Percentiles rank a stretch among this genome's conserved stretches.
Evolutionary conservation across 2,329 filamentous ascomycete species (phyloP).

Genomic region (Aspergillus transmontanensis): DNA sequence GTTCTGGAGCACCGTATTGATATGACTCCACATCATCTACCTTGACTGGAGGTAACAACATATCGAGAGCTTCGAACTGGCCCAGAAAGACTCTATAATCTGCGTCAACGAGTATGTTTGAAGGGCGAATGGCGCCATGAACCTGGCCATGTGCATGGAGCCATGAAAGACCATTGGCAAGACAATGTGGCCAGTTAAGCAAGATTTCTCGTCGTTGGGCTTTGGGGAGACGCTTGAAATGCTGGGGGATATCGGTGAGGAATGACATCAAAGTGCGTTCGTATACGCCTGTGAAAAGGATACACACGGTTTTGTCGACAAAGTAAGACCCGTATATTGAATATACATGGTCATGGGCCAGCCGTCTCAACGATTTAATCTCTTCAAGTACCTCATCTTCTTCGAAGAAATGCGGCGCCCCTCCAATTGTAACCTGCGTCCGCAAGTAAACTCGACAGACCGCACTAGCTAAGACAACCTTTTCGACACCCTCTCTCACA

Average conservation of each 20-base stretch:
- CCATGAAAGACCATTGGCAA: slow-evolving; percentile 59
- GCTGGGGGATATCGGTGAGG: slow-evolving; percentile 44
- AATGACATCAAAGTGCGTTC: slow-evolving; percentile 47
- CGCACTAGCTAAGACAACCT: slow-evolving; percentile 42
- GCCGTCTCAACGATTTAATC: slow-evolving; percentile 38
- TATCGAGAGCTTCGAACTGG: slow-evolving; percentile 59
- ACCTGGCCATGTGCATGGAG: slow-evolving; percentile 58
- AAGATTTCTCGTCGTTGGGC: slow-evolving; percentile 43
- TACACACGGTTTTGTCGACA: slow-evolving; percentile 44
- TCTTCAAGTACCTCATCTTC: slow-evolving; percentile 45
- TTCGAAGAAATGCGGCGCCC: slow-evolving; percentile 40
- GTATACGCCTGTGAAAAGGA: slow-evolving; percentile 45
- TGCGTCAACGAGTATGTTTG: slow-evolving; percentile 62
- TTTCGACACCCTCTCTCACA: slow-evolving; percentile 43
- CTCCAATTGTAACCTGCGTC: slow-evolving; percentile 41
- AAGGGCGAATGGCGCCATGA: slow-evolving; percentile 61
- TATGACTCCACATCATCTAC: slow-evolving; percentile 59
- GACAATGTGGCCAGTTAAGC: slow-evolving; percentile 51
- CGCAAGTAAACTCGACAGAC: slow-evolving; percentile 41
- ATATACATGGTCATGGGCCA: slow-evolving; percentile 48
- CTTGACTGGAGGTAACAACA: slow-evolving; percentile 56
- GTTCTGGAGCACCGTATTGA: slow-evolving; percentile 62
- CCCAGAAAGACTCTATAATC: slow-evolving; percentile 60
- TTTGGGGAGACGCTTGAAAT: slow-evolving; percentile 47
- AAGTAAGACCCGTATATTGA: slow-evolving; percentile 50